Conservation (phyloP, 805 yeast genomes). For the Saturnispora diversa region DNA sequence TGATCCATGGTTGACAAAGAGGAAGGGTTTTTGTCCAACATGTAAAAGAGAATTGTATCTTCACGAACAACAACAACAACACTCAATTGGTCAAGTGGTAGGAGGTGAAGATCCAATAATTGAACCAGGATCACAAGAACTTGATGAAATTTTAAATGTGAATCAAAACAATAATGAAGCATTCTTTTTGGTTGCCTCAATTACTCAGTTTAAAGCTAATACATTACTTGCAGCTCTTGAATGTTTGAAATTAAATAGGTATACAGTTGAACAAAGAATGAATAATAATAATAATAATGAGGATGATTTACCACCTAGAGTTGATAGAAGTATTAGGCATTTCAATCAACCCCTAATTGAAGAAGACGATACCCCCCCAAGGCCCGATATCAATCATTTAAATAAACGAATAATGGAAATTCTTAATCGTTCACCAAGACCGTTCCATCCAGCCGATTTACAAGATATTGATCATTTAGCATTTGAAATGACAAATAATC, state of each 20-base stretch:
- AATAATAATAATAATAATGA: slow-evolving; percentile 4
- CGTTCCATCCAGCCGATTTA: slow-evolving; percentile 35
- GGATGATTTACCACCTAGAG: slow-evolving; percentile 4
- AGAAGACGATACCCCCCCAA: slow-evolving; percentile 20
- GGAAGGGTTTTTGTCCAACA: slow-evolving; percentile 78
- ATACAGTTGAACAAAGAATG: slow-evolving; percentile 2
- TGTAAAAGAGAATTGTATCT: slow-evolving; percentile 53
- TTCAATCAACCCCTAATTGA: slow-evolving; percentile 12
- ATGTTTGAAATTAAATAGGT: slow-evolving; percentile 10
- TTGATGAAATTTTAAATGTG: slow-evolving; percentile 15
- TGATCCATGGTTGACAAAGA: slow-evolving; percentile 70
- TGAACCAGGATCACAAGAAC: slow-evolving; percentile 21
- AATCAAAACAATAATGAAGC: slow-evolving; percentile 6
- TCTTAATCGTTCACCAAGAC: slow-evolving; percentile 26
- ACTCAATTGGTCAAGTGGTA: slow-evolving; percentile 13
- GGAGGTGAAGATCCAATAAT: slow-evolving; percentile 8
- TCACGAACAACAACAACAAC: too few relatives aligned
- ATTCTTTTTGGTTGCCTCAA: slow-evolving; percentile 11
- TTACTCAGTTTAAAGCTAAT: slow-evolving; percentile 15
- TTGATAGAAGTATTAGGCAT: not conserved
- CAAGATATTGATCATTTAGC: slow-evolving; percentile 41
- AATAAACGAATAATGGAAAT: slow-evolving; percentile 22
- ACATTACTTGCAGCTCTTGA: slow-evolving; percentile 15
- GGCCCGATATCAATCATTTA: slow-evolving; percentile 21
- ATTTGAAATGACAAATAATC: slow-evolving; percentile 28